Percentiles rank a stretch among this genome's conserved stretches.
These are phyloP conservation scores for Cladophialophora carrionii DNA, from an alignment of 2,329 filamentous ascomycete genomes.

Conservation along the genomic window DNA sequence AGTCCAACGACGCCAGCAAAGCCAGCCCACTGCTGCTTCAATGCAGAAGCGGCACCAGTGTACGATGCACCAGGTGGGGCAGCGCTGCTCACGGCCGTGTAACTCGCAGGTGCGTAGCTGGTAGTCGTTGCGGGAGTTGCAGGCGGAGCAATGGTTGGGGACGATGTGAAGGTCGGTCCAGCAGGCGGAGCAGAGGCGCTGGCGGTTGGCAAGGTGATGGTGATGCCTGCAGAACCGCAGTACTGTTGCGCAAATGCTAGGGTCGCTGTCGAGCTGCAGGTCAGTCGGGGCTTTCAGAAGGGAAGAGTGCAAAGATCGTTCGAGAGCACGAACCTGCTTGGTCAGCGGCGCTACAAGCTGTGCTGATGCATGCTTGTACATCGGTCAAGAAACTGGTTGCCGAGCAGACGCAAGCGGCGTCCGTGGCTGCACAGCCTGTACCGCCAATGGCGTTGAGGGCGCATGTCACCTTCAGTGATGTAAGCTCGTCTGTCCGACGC, in stretches of 20 bases:
- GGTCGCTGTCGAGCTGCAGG: conserved; percentile 23
- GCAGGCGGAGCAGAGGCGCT: conserved; percentile 14
- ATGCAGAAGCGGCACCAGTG: conserved; percentile 25
- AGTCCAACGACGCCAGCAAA: conserved; percentile 25
- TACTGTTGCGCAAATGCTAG: conserved; percentile 26
- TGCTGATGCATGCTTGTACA: conserved; percentile 29
- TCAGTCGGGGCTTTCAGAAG: neutral
- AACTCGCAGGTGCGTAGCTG: conserved; percentile 5
- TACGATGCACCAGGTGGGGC: conserved; percentile 20
- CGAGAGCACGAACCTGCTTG: conserved; percentile 22
- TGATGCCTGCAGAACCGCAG: conserved; percentile 26
- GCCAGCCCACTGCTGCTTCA: conserved; percentile 30
- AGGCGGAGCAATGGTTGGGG: conserved; percentile 13
- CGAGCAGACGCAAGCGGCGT: conserved; percentile 28
- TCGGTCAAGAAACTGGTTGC: conserved; percentile 23
- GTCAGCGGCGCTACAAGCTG: conserved; percentile 27
- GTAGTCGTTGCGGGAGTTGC: conserved; percentile 8
- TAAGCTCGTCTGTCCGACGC: conserved; percentile 1
- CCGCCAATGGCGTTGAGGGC: conserved; percentile 24
- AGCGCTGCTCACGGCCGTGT: conserved; percentile 15
- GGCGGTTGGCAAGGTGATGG: conserved; percentile 48
- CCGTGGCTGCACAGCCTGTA: conserved; percentile 30
- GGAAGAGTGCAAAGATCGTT: neutral
- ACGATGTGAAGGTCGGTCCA: conserved; percentile 10
- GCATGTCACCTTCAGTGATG: conserved; percentile 18